These are phyloP conservation scores for Skeletonema potamos DNA, from an alignment of 108 stramenopile genomes.

Conservation along the genomic window DNA sequence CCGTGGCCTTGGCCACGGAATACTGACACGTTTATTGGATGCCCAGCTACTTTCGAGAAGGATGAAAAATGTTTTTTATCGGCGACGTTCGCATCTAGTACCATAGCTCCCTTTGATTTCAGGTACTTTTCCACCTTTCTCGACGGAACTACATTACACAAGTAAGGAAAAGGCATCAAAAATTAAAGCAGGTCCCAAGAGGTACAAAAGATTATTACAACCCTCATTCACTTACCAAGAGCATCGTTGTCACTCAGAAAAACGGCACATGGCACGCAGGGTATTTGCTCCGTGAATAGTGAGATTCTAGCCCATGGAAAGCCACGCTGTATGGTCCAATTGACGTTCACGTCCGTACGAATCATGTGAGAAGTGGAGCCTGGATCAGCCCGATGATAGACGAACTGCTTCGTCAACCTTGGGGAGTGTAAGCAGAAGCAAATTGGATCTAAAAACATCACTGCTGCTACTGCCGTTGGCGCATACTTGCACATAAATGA, in stretches of 20 bases:
- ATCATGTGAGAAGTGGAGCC: conserved; percentile 74
- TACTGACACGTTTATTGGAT: conserved; percentile 60
- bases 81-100: conserved; percentile 47
- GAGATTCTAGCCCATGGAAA: conserved; percentile 87
- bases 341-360: conserved; percentile 80
- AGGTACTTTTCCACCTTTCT: conserved; percentile 68
- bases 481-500: conserved; percentile 75
- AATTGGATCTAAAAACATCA: conserved; percentile 84
- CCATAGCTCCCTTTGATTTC: conserved; percentile 53
- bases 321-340: conserved; percentile 82
- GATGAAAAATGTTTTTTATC: conserved; percentile 38
- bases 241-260: conserved; percentile 79
- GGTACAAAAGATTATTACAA: too few species aligned
- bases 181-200: too few species aligned
- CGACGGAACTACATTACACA: conserved; percentile 65
- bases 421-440: conserved; percentile 85
- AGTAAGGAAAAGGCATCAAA: too few species aligned
- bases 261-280: conserved; percentile 64
- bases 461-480: conserved; percentile 66
- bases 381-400: conserved; percentile 78
- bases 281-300: conserved; percentile 76
- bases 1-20: conserved; percentile 73
- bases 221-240: conserved; percentile 15
- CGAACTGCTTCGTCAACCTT: conserved; percentile 74
- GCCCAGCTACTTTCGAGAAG: conserved; percentile 27